These are phyloP conservation scores for Penicillium rolfsii DNA, from an alignment of 2,329 filamentous ascomycete genomes.

Conservation along the genomic window DNA sequence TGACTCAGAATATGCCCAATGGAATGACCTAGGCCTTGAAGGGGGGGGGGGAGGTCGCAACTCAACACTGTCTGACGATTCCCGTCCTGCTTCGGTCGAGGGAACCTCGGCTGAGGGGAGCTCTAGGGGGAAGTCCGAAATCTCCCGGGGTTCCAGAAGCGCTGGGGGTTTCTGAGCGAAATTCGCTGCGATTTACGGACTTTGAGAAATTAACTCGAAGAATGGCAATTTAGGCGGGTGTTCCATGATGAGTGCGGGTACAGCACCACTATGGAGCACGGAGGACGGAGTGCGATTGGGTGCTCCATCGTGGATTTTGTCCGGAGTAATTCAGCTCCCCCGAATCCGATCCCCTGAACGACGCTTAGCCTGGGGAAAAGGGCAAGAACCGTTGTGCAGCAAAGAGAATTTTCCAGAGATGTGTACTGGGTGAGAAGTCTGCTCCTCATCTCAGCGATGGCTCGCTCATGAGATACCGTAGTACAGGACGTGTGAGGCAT, in stretches of 20 bases:
- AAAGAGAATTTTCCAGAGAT: background rate
- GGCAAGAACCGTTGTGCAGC: too few relatives aligned
- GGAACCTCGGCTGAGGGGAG: constrained; percentile 33
- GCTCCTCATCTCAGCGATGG: background rate
- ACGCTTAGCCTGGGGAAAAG: background rate
- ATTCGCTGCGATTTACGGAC: constrained; percentile 20
- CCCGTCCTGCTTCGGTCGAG: background rate
- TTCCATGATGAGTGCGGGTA: background rate
- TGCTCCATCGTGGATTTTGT: background rate
- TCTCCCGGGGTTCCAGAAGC: constrained; percentile 20
- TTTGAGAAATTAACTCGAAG: background rate
- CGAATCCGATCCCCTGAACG: background rate
- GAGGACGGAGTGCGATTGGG: too few relatives aligned
- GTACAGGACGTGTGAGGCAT: background rate
- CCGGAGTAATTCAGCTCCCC: constrained; percentile 20
- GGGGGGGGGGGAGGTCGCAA: background rate
- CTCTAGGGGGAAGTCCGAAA: constrained; percentile 21
- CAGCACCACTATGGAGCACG: too few relatives aligned
- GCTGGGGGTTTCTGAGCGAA: background rate
- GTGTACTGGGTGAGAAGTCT: background rate
- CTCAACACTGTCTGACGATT: too few relatives aligned
- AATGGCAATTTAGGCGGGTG: background rate
- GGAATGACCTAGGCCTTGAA: constrained; percentile 18
- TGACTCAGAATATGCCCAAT: constrained; percentile 16
- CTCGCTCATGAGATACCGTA: background rate